Percentiles rank a stretch among this genome's conserved stretches.
Conservation (phyloP, 2,329 filamentous ascomycete species). For the Hortaea sp. region DNA sequence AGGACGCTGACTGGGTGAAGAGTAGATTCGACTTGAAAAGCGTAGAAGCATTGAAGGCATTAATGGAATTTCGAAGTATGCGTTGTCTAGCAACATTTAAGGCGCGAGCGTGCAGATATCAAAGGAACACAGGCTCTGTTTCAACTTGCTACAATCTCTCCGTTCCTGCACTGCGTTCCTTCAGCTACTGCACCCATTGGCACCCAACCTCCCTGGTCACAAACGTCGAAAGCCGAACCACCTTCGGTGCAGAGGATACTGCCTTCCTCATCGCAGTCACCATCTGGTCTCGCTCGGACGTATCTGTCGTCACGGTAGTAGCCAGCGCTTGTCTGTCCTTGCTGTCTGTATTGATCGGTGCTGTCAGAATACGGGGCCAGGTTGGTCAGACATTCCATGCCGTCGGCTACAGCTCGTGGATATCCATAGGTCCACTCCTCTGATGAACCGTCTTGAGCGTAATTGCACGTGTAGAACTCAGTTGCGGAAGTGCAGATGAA, state of each 20-base stretch:
- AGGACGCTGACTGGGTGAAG: too few relatives aligned
- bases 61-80: too few relatives aligned
- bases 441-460: slow-evolving; percentile 11
- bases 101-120: too few relatives aligned
- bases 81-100: too few relatives aligned
- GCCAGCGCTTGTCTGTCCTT: slow-evolving; percentile 16
- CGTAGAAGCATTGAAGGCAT: too few relatives aligned
- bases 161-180: slow-evolving; percentile 21
- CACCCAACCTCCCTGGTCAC: slow-evolving; percentile 24
- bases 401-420: slow-evolving; percentile 22
- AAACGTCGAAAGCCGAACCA: slow-evolving; percentile 21
- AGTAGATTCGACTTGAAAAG: too few relatives aligned
- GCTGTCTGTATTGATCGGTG: slow-evolving; percentile 15
- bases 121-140: neutral
- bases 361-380: slow-evolving; percentile 15
- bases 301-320: slow-evolving; percentile 24
- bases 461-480: slow-evolving; percentile 29
- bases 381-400: slow-evolving; percentile 28
- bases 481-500: slow-evolving; percentile 29
- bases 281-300: slow-evolving; percentile 19
- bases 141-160: slow-evolving; percentile 14
- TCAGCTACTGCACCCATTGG: slow-evolving; percentile 22
- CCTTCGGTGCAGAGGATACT: slow-evolving; percentile 18
- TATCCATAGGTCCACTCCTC: slow-evolving; percentile 23
- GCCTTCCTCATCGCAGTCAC: slow-evolving; percentile 18